Conservation (phyloP, 441 rosid genomes). For the Jatropha podagrica region DNA sequence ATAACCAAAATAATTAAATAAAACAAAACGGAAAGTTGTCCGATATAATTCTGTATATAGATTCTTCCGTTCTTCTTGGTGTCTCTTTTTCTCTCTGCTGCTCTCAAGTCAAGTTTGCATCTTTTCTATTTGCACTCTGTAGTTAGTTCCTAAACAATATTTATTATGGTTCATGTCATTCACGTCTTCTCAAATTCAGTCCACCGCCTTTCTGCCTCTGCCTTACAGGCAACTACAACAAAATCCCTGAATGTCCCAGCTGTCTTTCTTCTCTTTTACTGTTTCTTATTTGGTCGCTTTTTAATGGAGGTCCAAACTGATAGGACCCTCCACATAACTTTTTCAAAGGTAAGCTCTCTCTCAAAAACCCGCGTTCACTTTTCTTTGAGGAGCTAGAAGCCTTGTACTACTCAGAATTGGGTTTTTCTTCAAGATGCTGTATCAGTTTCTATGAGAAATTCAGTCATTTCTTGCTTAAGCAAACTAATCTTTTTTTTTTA, state of each 20-base stretch:
- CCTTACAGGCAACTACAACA: neutral
- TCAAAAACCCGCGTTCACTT: neutral
- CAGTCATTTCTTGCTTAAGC: neutral
- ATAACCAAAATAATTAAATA: neutral
- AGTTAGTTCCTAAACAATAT: neutral
- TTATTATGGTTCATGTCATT: slow-evolving; percentile 24
- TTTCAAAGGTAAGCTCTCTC: slow-evolving; percentile 10
- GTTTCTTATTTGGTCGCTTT: neutral
- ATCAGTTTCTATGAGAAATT: neutral
- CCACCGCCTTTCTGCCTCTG: neutral
- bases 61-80: neutral
- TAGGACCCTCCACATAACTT: neutral
- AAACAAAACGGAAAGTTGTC: no score
- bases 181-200: neutral
- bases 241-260: slow-evolving; percentile 27
- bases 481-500: neutral
- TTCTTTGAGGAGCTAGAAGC: neutral
- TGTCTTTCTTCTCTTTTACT: slow-evolving; percentile 18
- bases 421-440: neutral
- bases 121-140: neutral
- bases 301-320: slow-evolving; percentile 12
- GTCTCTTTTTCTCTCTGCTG: no score
- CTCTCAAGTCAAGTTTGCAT: no score
- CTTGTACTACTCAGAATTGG: neutral
- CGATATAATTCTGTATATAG: no score